A percentile compares a stretch with the other conserved stretches of the same genome.
Conservation (phyloP, 768 basidiomycete genomes). For the Coprinellus micaceus region DNA sequence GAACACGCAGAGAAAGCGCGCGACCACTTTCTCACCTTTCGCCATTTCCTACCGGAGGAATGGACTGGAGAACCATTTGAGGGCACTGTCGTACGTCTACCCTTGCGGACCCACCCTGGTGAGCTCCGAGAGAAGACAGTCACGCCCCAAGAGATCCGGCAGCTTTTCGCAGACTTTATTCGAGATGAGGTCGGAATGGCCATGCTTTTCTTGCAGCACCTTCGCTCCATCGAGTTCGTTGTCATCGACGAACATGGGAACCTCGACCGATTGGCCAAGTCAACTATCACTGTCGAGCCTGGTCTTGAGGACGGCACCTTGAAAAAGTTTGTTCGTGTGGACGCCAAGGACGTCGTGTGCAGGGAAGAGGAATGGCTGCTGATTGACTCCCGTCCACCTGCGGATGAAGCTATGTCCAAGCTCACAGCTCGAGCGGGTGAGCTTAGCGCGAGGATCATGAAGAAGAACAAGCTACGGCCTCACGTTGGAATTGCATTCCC, state of each 20-base stretch:
- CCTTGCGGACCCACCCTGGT: conserved; percentile 34
- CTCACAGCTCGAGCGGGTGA: conserved; percentile 25
- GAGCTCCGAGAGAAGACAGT: conserved; percentile 33
- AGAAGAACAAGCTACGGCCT: conserved; percentile 40
- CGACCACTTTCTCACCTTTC: conserved; percentile 33
- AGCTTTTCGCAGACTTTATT: conserved; percentile 40
- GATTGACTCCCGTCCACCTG: conserved; percentile 25
- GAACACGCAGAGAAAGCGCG: conserved; percentile 17
- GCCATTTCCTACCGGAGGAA: conserved; percentile 19
- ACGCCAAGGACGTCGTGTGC: not conserved
- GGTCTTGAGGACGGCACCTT: not conserved
- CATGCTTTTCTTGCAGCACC: conserved; percentile 39
- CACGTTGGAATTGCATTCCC: conserved; percentile 36
- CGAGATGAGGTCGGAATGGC: conserved; percentile 35
- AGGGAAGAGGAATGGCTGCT: conserved; percentile 31
- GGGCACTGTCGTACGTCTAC: conserved; percentile 46
- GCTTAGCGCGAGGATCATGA: conserved; percentile 22
- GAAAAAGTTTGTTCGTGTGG: conserved; percentile 17
- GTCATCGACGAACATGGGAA: conserved; percentile 30
- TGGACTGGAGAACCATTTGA: conserved; percentile 20
- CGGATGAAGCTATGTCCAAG: conserved; percentile 19
- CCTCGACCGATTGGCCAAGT: not conserved
- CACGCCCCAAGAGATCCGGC: conserved; percentile 26
- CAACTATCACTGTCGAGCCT: conserved; percentile 13
- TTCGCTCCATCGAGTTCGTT: conserved; percentile 37